These are phyloP conservation scores for Straminergon stramineum DNA, from an alignment of 225 moss, liverwort and hornwort species.

Conservation along the genomic window DNA sequence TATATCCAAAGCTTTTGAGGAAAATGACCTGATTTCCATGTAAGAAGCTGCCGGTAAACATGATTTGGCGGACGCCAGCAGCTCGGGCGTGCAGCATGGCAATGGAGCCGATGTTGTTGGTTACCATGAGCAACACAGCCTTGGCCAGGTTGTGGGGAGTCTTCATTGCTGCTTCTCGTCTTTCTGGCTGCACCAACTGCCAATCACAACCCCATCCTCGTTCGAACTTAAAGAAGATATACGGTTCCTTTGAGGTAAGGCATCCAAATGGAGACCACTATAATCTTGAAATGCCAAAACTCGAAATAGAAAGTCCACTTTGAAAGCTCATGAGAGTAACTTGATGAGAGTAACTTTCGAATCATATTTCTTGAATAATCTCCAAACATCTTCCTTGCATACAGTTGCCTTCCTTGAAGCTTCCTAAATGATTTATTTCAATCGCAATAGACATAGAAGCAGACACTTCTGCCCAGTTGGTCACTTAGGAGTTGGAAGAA, in stretches of 20 bases:
- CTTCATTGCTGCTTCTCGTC: constrained; percentile 39
- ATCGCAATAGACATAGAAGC: neutral
- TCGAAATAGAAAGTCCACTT: neutral
- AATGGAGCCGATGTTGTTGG: constrained; percentile 90
- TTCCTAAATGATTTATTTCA: neutral
- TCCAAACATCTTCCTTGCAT: neutral
- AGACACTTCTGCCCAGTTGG: neutral
- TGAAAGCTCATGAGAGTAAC: neutral
- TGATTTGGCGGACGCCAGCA: constrained; percentile 62
- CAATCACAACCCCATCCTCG: neutral
- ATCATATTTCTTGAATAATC: neutral
- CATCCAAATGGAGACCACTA: neutral
- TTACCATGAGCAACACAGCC: constrained; percentile 80
- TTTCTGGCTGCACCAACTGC: constrained; percentile 62
- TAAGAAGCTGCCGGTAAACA: constrained; percentile 96
- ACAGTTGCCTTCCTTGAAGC: neutral
- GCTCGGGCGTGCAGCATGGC: constrained; percentile 74
- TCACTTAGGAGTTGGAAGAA: neutral
- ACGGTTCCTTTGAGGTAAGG: neutral
- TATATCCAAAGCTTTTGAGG: neutral
- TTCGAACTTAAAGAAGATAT: neutral
- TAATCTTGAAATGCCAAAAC: neutral
- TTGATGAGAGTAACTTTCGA: neutral
- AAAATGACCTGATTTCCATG: constrained; percentile 58
- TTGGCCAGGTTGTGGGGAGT: constrained; percentile 73